phyloP scores from a whole-genome alignment of 176 grass and related monocot genomes.

The Saccharum spontaneum region DNA sequence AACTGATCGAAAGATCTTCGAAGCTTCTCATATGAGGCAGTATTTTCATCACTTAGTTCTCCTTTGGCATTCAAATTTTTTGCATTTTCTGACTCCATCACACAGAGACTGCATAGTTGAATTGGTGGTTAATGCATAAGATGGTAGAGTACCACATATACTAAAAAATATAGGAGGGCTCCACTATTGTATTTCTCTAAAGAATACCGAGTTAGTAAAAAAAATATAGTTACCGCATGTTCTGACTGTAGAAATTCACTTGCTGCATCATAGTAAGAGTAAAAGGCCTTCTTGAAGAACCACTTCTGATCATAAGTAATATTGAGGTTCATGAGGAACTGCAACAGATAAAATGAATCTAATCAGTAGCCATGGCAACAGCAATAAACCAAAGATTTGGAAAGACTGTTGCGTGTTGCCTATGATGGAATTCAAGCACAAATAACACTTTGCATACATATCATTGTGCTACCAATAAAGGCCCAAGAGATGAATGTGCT shows the following conservation, averaged over 20 bases:
- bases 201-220: neutral
- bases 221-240: conserved; percentile 54
- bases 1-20: conserved; percentile 90
- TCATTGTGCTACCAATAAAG: conserved; percentile 4
- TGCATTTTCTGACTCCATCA: conserved; percentile 91
- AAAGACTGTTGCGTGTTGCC: neutral
- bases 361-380: neutral
- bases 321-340: conserved; percentile 87
- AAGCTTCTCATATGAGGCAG: conserved; percentile 88
- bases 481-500: neutral
- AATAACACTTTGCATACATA: conserved; percentile 22
- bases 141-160: neutral
- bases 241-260: conserved; percentile 86
- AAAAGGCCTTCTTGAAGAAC: conserved; percentile 92
- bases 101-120: conserved; percentile 53
- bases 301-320: conserved; percentile 86
- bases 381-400: neutral
- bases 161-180: neutral
- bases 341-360: conserved; percentile 32
- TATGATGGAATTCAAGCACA: conserved; percentile 3
- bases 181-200: neutral
- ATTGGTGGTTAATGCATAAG: neutral
- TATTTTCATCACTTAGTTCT: conserved; percentile 92
- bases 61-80: conserved; percentile 91
- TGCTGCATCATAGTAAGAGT: conserved; percentile 85